Base-by-base conservation (phyloP, 129 eudicot genomes). In the Escallonia rubra region DNA sequence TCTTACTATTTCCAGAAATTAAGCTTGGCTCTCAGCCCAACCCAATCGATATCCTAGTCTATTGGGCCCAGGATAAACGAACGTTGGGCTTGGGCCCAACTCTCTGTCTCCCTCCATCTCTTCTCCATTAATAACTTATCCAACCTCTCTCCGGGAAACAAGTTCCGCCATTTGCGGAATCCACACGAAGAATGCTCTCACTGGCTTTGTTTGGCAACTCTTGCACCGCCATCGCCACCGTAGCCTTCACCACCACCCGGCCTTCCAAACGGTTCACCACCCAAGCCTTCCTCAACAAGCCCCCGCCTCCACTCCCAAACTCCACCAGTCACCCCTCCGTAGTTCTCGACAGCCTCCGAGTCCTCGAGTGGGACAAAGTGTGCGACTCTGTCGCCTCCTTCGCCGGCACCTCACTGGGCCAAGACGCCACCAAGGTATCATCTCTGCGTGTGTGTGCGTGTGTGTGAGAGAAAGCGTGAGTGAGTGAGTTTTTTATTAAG, bases 361-460 rank as follows among this genome's bases (percentile, higher is more conserved):
- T 93, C 51, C 73, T 93, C 57, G 90, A 89, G 49, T 93, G 98
- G 98, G 96, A 93, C 57, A 81, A 89, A 65, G 72, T 93, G 10
- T 93, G 90, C 68, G 86, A 89, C 67, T 79, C 88, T 69, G 95
- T 93, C 44, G 91, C 96, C 60, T 86, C 99, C 6, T 93, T 86
- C 50, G 96, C 99, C 57, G 91, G 88, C 49, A 89, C 99, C 77
- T 80, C 96, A 8, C 60, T 82, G n/a, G 99, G 96, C 55, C 73
- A 72, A 48, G 64, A 76, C 69, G 86, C 90, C 70, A 78, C 85
- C 48, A 83, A 93, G 96, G 94, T 81, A 10, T 23, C 61, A 5
- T 8, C 12, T 39, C 5, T 14, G 1, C 15, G 41, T 63, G 2
- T 14, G 2, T 45, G 3, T 62, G 3, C 64, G 41, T 6, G 1